Conservation (phyloP, 1,284 basidiomycete genomes). For the Paramarasmius palmivorus region DNA sequence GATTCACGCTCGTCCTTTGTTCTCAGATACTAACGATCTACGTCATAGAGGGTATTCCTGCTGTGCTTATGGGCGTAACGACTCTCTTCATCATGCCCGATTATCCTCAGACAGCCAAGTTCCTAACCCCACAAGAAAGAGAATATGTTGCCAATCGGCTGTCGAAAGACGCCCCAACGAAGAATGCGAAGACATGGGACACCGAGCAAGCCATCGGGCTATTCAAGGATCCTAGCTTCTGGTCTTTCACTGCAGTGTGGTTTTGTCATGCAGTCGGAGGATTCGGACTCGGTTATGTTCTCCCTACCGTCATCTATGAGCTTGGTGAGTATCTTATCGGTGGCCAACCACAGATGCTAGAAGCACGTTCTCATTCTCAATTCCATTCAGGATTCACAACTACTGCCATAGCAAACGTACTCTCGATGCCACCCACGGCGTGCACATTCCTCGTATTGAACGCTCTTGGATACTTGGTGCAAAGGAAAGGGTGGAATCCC, state of each 20-base stretch:
- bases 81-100: conserved; percentile 20
- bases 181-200: conserved; percentile 18
- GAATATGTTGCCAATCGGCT: conserved; percentile 16
- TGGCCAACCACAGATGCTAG: no score
- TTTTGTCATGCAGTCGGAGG: conserved; percentile 21
- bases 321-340: conserved; percentile 16
- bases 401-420: conserved; percentile 16
- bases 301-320: conserved; percentile 23
- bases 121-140: conserved; percentile 16
- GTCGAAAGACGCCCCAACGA: conserved; percentile 16
- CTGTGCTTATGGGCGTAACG: conserved; percentile 18
- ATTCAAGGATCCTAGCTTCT: conserved; percentile 21
- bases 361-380: neutral
- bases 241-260: conserved; percentile 20
- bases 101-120: conserved; percentile 20
- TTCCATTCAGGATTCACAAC: conserved; percentile 9
- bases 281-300: conserved; percentile 18
- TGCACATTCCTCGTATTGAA: conserved; percentile 11
- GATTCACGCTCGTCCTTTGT: neutral
- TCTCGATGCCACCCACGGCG: conserved; percentile 13
- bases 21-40: neutral
- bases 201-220: conserved; percentile 7
- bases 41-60: conserved; percentile 18
- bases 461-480: conserved; percentile 8
- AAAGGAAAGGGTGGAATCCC: conserved; percentile 9